phyloP scores from a whole-genome alignment of 2,329 filamentous ascomycete species.

The Fusarium dimerum region DNA sequence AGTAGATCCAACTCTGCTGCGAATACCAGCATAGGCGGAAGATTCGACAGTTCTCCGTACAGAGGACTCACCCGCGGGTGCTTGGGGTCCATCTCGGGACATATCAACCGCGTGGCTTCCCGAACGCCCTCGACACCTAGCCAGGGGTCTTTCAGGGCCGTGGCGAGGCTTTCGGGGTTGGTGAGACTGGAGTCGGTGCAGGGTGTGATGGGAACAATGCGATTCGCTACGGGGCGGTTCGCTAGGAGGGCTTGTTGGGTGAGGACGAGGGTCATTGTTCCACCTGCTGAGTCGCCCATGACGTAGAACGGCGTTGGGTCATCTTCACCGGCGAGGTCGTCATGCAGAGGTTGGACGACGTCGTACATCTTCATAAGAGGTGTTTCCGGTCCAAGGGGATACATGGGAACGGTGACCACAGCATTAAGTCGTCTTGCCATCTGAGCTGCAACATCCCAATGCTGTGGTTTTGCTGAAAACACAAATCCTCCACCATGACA shows the following conservation, averaged over 20 bases:
- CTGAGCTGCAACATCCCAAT: constrained; percentile 31
- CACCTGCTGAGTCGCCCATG: constrained; percentile 35
- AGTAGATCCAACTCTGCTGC: constrained; percentile 31
- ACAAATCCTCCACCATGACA: constrained; percentile 35
- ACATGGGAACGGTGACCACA: constrained; percentile 34
- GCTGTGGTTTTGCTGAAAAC: constrained; percentile 29
- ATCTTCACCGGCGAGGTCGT: constrained; percentile 31
- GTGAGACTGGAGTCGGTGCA: constrained; percentile 31
- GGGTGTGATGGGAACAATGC: constrained; percentile 33
- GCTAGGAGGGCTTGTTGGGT: constrained; percentile 31
- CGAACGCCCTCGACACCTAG: constrained; percentile 30
- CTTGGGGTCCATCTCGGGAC: constrained; percentile 27
- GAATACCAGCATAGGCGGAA: constrained; percentile 34
- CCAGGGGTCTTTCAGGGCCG: constrained; percentile 29
- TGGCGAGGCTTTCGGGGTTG: constrained; percentile 29
- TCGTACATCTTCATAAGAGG: constrained; percentile 35
- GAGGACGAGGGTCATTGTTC: constrained; percentile 32
- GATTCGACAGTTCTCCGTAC: constrained; percentile 27
- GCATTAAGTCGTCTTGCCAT: constrained; percentile 34
- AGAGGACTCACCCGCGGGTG: constrained; percentile 32
- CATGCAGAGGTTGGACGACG: constrained; percentile 33
- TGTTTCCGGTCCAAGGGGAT: constrained; percentile 35
- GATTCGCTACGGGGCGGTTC: constrained; percentile 26
- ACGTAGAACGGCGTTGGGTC: constrained; percentile 32
- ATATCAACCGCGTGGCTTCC: constrained; percentile 28